phyloP scores from a whole-genome alignment of 345 rosid genomes.

The Mangifera indica region DNA sequence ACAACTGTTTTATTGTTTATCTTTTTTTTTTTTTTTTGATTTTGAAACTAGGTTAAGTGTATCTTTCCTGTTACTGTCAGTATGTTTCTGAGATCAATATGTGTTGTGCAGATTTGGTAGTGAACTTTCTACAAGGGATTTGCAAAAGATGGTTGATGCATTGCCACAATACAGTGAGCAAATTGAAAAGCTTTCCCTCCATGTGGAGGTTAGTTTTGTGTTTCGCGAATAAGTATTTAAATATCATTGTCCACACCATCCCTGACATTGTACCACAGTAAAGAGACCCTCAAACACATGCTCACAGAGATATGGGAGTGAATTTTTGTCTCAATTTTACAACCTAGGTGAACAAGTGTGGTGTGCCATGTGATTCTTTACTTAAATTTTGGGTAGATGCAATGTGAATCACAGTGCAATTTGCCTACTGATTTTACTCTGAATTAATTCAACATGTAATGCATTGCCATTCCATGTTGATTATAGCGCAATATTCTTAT shows the following conservation, averaged over 20 bases:
- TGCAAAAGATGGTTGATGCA: conserved; percentile 98
- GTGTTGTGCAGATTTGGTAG: conserved; percentile 57
- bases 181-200: conserved; percentile 97
- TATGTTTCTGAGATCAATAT: conserved; percentile 18
- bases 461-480: background rate
- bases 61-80: conserved; percentile 3
- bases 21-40: background rate
- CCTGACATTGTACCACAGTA: too few species aligned
- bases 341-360: background rate
- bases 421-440: background rate
- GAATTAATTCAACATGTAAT: background rate
- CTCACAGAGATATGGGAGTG: background rate
- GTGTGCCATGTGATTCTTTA: background rate
- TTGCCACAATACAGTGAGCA: conserved; percentile 98
- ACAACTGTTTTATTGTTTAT: background rate
- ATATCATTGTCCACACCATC: background rate
- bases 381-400: background rate
- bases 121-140: conserved; percentile 88
- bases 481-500: background rate
- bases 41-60: background rate
- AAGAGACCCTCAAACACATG: background rate
- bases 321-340: background rate
- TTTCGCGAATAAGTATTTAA: background rate
- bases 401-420: background rate
- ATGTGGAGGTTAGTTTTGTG: conserved; percentile 76